Percentiles rank a stretch among this genome's conserved stretches.
Conservation (phyloP, 2,329 filamentous ascomycete species). For the Colletotrichum phormii region DNA sequence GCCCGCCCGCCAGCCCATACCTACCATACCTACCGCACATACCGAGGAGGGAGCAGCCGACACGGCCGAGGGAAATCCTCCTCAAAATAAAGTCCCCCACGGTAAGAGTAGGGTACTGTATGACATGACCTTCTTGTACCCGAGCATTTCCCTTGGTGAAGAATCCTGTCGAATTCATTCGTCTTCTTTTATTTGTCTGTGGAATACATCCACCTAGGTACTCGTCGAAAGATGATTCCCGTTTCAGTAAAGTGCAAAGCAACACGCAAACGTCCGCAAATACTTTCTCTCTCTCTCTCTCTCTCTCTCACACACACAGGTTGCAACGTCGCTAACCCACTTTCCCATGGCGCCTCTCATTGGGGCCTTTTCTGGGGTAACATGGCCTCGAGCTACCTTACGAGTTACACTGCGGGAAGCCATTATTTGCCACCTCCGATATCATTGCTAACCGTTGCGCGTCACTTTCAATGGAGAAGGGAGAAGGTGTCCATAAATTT, state of each 20-base stretch:
- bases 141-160: neutral
- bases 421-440: conserved; percentile 9
- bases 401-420: neutral
- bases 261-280: neutral
- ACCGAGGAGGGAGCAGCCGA: neutral
- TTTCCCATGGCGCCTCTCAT: neutral
- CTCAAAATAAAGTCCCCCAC: conserved; percentile 19
- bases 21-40: neutral
- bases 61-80: neutral
- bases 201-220: neutral
- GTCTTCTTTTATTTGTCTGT: neutral
- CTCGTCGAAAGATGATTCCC: conserved; percentile 27
- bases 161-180: neutral
- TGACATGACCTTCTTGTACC: neutral
- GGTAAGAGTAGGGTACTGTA: neutral
- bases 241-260: conserved; percentile 11
- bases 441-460: neutral
- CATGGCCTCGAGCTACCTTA: neutral
- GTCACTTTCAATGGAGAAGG: too few relatives aligned
- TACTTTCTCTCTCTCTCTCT: neutral
- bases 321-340: neutral
- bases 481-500: neutral
- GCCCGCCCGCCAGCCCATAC: too few relatives aligned
- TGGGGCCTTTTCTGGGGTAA: neutral
- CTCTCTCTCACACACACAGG: neutral